Percentiles rank a stretch among this genome's conserved stretches.
Evolutionary conservation across 148 eudicot genomes (phyloP).

Genomic region (Drosera capensis): DNA sequence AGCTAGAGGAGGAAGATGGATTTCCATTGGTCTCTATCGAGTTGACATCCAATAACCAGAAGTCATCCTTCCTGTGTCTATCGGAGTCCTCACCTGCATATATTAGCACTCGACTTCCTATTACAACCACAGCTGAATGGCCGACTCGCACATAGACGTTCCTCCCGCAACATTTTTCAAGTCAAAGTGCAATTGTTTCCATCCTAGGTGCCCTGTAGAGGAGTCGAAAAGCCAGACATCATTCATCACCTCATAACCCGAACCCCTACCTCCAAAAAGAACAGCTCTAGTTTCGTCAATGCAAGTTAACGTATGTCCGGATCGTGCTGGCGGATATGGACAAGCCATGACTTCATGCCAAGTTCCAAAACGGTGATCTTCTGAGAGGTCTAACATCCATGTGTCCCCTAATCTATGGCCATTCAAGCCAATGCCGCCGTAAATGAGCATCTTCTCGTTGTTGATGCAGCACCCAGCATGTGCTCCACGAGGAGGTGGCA

Average conservation of each 20-base stretch:
- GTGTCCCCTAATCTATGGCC: slow-evolving; percentile 72
- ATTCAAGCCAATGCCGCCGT: slow-evolving; percentile 79
- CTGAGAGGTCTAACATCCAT: slow-evolving; percentile 83
- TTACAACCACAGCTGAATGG: slow-evolving; percentile 70
- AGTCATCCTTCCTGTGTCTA: slow-evolving; percentile 68
- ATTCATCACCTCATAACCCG: slow-evolving; percentile 61
- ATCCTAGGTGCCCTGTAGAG: slow-evolving; percentile 33
- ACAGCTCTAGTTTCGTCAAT: slow-evolving; percentile 34
- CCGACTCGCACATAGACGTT: slow-evolving; percentile 59
- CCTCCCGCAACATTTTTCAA: slow-evolving; percentile 39
- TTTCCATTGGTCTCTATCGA: slow-evolving; percentile 18
- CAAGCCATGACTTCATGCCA: slow-evolving; percentile 53
- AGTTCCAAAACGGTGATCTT: slow-evolving; percentile 39
- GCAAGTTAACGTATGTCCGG: slow-evolving; percentile 76
- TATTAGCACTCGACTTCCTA: slow-evolving; percentile 64
- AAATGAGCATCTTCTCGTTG: slow-evolving; percentile 53
- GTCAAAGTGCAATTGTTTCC: slow-evolving; percentile 52
- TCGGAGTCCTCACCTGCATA: slow-evolving; percentile 84
- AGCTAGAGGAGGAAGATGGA: slow-evolving; percentile 13
- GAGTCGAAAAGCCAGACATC: slow-evolving; percentile 76
- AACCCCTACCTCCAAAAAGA: slow-evolving; percentile 86
- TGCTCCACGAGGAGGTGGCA: slow-evolving; percentile 91
- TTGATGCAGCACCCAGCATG: slow-evolving; percentile 77
- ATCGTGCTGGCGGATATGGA: slow-evolving; percentile 63
- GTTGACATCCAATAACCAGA: slow-evolving; percentile 72